Percentiles rank a stretch among this genome's conserved stretches.
These are phyloP conservation scores for Cryphonectria carpinicola DNA, from an alignment of 2,329 filamentous ascomycete genomes.

Conservation along the genomic window DNA sequence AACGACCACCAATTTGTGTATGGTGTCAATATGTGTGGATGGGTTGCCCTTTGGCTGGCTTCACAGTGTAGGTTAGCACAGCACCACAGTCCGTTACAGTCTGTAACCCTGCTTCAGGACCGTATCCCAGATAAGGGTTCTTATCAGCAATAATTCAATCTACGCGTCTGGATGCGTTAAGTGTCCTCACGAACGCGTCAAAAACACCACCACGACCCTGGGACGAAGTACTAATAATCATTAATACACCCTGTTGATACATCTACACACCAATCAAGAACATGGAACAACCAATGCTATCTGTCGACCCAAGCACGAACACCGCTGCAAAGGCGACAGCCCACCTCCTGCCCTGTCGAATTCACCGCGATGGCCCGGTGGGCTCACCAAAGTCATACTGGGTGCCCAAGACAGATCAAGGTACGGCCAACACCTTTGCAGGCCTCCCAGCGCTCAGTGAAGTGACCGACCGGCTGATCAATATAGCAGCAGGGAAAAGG, in stretches of 20 bases:
- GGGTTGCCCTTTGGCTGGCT: not conserved
- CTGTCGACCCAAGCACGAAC: conserved; percentile 38
- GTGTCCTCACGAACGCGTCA: conserved; percentile 4
- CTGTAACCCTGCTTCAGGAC: not conserved
- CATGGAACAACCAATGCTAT: conserved; percentile 51
- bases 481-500: conserved; percentile 50
- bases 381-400: conserved; percentile 70
- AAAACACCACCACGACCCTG: not conserved
- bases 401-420: conserved; percentile 53
- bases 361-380: conserved; percentile 77
- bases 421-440: conserved; percentile 23
- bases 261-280: not conserved
- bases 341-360: conserved; percentile 78
- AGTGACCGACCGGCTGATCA: conserved; percentile 22
- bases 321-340: conserved; percentile 51
- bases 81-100: too few relatives aligned
- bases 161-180: conserved; percentile 20
- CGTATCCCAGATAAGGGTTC: conserved; percentile 21
- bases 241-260: not conserved
- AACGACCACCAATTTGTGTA: not conserved
- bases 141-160: conserved; percentile 19
- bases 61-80: not conserved
- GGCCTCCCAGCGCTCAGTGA: not conserved
- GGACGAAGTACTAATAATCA: not conserved
- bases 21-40: not conserved